Evolutionary conservation across 164 flowering plant genomes (phyloP), one percentile per base, ranked within the genome.

Genomic region (Saururus chinensis): DNA sequence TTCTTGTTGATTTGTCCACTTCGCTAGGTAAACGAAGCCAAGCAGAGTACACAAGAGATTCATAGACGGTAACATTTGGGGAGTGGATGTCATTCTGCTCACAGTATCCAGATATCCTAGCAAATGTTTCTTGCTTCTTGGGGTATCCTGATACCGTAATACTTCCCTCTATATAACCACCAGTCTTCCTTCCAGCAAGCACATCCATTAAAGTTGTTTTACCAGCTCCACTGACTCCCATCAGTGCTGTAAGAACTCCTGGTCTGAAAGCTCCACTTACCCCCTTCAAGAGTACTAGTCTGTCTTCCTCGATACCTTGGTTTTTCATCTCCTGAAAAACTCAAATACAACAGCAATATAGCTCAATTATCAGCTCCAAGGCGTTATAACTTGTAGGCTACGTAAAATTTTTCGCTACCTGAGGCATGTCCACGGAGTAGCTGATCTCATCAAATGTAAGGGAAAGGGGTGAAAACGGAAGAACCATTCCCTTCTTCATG

Each of bases 141-240:
- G 74, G 65, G 51, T 72, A 72, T 48, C 79, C 79, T 4, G 76
- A 64, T 64, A 64, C 41, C 12, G 21, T 56, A n/a, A 64, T 64
- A 53, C 35, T 56, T 56, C 66, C 66, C 52, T 64, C 66, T 48
- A 64, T 42, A 42, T 64, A 24, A 45, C 96, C 96, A 74, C 78
- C 74, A 51, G 89, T 85, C 74, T 89, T 87, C 67, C 96, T 80
- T 69, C 96, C 95, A 21, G 88, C 67, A 40, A 87, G 81, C 57
- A 85, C 92, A 70, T 89, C 97, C 65, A 87, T 67, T 41, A 87
- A 81, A 49, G 97, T 89, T 17, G 92, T 84, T 73, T 87, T 85
- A 24, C 93, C 96, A 22, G 66, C 60, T 40, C 66, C 66, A 64
- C 66, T 64, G 4, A 56, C 66, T 22, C 66, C 66, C n/a, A n/a